A percentile compares a stretch with the other conserved stretches of the same genome.
Conservation (phyloP, 768 basidiomycete species). For the Brasilioporus rufonigricans region DNA sequence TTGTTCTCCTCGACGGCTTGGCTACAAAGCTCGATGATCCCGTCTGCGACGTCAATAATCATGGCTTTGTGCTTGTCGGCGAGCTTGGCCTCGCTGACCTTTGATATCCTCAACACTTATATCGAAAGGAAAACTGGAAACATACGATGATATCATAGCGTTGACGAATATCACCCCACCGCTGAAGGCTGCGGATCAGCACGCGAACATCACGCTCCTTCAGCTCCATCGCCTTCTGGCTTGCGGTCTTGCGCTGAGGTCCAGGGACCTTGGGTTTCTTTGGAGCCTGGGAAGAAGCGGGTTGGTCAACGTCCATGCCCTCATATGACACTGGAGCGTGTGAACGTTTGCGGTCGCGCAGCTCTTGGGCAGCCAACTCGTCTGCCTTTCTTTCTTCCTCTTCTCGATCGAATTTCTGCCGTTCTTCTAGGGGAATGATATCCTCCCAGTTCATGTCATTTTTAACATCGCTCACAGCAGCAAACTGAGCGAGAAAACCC, state of each 20-base stretch:
- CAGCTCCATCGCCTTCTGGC: conserved; percentile 93
- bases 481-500: conserved; percentile 93
- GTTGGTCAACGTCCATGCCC: conserved; percentile 88
- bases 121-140: conserved; percentile 16
- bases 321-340: conserved; percentile 88
- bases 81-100: conserved; percentile 89
- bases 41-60: conserved; percentile 88
- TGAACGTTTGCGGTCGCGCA: conserved; percentile 75
- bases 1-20: conserved; percentile 84
- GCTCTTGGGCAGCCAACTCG: conserved; percentile 65
- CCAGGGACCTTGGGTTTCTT: conserved; percentile 76
- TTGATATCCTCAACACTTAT: conserved; percentile 2
- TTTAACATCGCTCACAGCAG: conserved; percentile 96
- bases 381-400: conserved; percentile 74
- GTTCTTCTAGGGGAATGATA: conserved; percentile 92
- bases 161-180: conserved; percentile 96
- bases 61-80: conserved; percentile 92
- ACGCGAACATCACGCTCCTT: conserved; percentile 98
- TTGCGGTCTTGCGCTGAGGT: conserved; percentile 82
- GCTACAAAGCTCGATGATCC: conserved; percentile 83
- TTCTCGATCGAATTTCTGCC: conserved; percentile 80
- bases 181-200: conserved; percentile 89
- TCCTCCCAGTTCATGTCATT: conserved; percentile 99
- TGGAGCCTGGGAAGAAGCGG: conserved; percentile 53
- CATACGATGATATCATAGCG: conserved; percentile 93